Evolutionary conservation across 306 rosid species (phyloP), one percentile per base, ranked within the genome.

Genomic region (Prunus davidiana): DNA sequence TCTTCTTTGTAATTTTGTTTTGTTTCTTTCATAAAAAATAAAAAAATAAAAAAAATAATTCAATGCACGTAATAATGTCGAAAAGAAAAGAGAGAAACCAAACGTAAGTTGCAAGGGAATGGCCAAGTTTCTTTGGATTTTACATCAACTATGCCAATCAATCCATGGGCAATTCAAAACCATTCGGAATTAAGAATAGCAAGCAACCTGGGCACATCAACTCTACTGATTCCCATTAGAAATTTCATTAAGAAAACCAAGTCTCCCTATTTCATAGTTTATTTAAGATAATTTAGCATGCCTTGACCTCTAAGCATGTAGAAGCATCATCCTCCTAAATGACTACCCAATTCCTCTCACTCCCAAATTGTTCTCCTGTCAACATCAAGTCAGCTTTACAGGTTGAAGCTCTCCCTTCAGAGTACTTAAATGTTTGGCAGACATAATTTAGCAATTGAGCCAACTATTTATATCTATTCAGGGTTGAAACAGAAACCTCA

Each of bases 311-410:
- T 13, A 60, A 5, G 86, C 84, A 86, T 79, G 88, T 77, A 85
- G 75, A 85, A 85, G 86, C 85, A 85, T 50, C 77, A 89, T 77
- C 87, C 91, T 88, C 43, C 67, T 63, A 63, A 30, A 3, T 30
- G 83, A 79, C 97, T 82, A 86, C 86, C 93, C 90, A 88, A 85
- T 75, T 84, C 72, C 78, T 46, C 76, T 46, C 76, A 82, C 69
- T n/a, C 85, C 85, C 88, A 71, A 75, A 85, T 77, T 79, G 77
- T 83, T 89, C 86, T 82, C 88, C 86, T 74, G 93, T 83, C 88
- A 89, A 87, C 74, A 56, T n/a, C 78, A 83, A 78, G 97, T 91
- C 90, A 82, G 87, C 84, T 91, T 89, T 86, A 88, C 95, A 91
- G 78, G 91, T 91, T 79, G 87, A 79, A 82, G 80, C 88, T 67